Base-by-base conservation (phyloP, 2,329 filamentous ascomycete genomes). In the Fusarium abutilonis region DNA sequence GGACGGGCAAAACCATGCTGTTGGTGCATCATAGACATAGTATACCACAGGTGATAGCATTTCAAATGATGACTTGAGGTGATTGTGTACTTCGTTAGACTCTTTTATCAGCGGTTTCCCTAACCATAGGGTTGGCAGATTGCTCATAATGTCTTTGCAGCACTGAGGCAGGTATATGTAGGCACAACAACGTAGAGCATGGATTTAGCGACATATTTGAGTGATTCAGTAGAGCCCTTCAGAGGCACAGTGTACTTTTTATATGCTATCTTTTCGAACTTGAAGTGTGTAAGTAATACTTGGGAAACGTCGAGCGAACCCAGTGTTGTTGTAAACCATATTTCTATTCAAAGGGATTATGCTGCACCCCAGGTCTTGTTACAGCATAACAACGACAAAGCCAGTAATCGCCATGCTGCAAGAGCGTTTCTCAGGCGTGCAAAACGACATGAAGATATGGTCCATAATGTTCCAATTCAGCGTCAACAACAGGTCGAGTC, bases 261-360 rank as follows among this genome's bases (percentile, higher is more conserved):
- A 66, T 87, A 87, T 2, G 81, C 81, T 3, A 77, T 76, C 19
- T 80, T 68, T 58, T 87, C 78, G 14, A 88, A 78, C 0, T 78
- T 82, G 51, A 79, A 76, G 31, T 80, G 74, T 1, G 74, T 58
- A 17, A 78, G 79, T 6, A 88, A 77, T 19, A 87, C 84, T 3
- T 78, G 78, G 10, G 73, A 75, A 13, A 85, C 79, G 19, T 84
- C 79, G 66, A 87, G 1, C 72, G 43, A 1, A 68, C 10, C 82
- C 84, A 0, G 79, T 84, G 55, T 87, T 87, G 72, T 88, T 84
- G 56, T 82, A 87, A 0, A 80, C 80, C 41, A 79, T 76, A 19
- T 83, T 81, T 10, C 80, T 80, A 29, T 84, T 80, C 52, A 87
- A 78, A 0, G 85, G 84, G 14, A 88, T 54, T 85, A 86, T 3